Conservation (phyloP, 1,284 basidiomycete species). For the Microbotryum saponariae region DNA sequence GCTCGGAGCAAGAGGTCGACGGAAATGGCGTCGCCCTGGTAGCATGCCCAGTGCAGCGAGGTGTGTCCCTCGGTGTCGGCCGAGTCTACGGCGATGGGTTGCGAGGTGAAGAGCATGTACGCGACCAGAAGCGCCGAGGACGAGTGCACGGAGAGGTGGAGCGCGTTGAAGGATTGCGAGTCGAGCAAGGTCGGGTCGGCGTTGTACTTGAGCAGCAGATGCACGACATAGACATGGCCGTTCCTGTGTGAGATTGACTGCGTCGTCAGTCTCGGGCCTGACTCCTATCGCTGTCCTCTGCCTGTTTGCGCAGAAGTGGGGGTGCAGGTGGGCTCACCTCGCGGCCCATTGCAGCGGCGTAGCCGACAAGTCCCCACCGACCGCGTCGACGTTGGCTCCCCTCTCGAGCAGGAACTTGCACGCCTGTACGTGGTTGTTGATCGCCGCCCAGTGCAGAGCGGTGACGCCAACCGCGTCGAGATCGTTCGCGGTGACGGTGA, state of each 20-base stretch:
- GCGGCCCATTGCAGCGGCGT: constrained; percentile 98
- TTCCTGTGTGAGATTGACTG: constrained; percentile 48
- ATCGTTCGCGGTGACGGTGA: constrained; percentile 54
- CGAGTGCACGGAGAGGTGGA: constrained; percentile 91
- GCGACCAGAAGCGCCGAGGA: constrained; percentile 87
- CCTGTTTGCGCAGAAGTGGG: not conserved
- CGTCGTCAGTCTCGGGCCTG: not conserved
- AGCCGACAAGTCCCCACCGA: constrained; percentile 90
- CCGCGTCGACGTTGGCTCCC: constrained; percentile 89
- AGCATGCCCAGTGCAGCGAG: constrained; percentile 96
- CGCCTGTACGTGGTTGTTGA: constrained; percentile 74
- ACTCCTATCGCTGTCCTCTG: not conserved
- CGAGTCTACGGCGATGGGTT: constrained; percentile 74
- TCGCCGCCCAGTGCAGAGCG: constrained; percentile 93
- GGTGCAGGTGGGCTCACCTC: constrained; percentile 38
- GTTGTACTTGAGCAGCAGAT: constrained; percentile 76
- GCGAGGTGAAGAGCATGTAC: constrained; percentile 57
- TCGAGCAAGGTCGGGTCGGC: constrained; percentile 89
- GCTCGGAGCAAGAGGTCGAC: constrained; percentile 85
- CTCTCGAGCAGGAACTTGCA: constrained; percentile 77
- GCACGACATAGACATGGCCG: constrained; percentile 89
- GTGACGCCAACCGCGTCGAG: constrained; percentile 87
- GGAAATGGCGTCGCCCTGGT: constrained; percentile 93
- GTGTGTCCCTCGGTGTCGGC: constrained; percentile 89
- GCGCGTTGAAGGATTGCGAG: constrained; percentile 90